A percentile compares a stretch with the other conserved stretches of the same genome.
Conservation (phyloP, 805 yeast genomes). For the Candida oleophila region DNA sequence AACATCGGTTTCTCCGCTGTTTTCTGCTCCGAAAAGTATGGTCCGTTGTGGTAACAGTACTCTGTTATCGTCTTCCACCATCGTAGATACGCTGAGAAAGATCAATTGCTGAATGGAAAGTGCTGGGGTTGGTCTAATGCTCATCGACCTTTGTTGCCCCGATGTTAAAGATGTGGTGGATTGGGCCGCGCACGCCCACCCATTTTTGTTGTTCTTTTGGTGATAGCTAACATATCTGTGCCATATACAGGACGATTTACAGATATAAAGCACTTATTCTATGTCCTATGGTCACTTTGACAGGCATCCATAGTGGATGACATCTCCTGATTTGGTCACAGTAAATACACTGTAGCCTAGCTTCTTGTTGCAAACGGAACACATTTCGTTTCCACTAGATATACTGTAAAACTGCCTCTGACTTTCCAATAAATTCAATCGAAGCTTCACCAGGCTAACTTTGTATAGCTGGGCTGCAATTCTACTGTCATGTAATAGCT, state of each 20-base stretch:
- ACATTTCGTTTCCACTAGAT: constrained; percentile 43
- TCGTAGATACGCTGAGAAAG: background rate
- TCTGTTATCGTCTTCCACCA: background rate
- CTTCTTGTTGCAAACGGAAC: constrained; percentile 57
- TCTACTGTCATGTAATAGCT: constrained; percentile 37
- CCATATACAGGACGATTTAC: no score
- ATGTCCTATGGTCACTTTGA: background rate
- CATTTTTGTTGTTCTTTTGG: no score
- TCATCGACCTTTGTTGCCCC: background rate
- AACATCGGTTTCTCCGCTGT: background rate
- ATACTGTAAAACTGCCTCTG: constrained; percentile 36
- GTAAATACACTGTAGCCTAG: constrained; percentile 56
- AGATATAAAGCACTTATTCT: no score
- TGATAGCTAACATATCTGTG: no score
- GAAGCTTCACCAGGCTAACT: constrained; percentile 49
- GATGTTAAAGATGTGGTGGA: background rate
- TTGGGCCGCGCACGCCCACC: background rate
- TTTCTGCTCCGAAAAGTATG: background rate
- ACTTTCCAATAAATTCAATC: constrained; percentile 39
- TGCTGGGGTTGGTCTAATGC: background rate
- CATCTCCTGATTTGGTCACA: constrained; percentile 41
- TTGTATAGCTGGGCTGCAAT: constrained; percentile 51
- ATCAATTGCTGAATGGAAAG: background rate
- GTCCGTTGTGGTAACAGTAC: background rate
- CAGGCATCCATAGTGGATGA: constrained; percentile 60